Percentiles rank a stretch among this genome's conserved stretches.
These are phyloP conservation scores for Botrytis fabae DNA, from an alignment of 2,329 filamentous ascomycete species.

Conservation along the genomic window DNA sequence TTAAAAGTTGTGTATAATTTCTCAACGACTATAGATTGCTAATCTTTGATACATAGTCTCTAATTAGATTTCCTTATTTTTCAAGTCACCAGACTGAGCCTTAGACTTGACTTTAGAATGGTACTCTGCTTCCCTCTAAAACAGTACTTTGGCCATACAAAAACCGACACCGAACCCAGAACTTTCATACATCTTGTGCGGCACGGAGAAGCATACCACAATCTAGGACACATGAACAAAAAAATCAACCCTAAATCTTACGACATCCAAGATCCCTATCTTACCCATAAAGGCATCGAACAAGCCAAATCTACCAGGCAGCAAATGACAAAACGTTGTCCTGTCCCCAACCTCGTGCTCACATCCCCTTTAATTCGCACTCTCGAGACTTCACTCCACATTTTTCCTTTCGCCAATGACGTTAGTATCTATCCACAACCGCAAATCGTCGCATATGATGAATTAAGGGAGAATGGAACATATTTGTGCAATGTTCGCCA, in stretches of 20 bases:
- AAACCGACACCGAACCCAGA: background rate
- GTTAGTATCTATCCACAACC: background rate
- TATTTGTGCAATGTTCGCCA: slow-evolving; percentile 4
- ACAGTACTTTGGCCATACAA: background rate
- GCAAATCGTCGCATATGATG: slow-evolving; percentile 19
- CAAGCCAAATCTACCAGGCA: background rate
- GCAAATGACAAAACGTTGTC: background rate
- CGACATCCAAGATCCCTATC: background rate
- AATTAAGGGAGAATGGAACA: slow-evolving; percentile 3
- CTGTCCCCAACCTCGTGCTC: background rate
- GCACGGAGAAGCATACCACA: slow-evolving; percentile 18
- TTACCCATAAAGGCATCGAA: background rate
- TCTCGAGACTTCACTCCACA: background rate
- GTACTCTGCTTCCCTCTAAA: background rate
- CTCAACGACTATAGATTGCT: background rate
- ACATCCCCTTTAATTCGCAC: slow-evolving; percentile 5
- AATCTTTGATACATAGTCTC: background rate
- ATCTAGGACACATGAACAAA: background rate
- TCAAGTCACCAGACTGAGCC: background rate
- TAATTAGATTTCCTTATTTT: background rate
- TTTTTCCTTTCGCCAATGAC: background rate
- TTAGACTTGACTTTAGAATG: background rate
- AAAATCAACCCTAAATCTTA: slow-evolving; percentile 5
- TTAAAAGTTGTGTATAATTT: background rate
- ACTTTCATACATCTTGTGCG: slow-evolving; percentile 8